phyloP scores from a whole-genome alignment of 352 stramenopile species.

The Ochromonadaceae sp. region DNA sequence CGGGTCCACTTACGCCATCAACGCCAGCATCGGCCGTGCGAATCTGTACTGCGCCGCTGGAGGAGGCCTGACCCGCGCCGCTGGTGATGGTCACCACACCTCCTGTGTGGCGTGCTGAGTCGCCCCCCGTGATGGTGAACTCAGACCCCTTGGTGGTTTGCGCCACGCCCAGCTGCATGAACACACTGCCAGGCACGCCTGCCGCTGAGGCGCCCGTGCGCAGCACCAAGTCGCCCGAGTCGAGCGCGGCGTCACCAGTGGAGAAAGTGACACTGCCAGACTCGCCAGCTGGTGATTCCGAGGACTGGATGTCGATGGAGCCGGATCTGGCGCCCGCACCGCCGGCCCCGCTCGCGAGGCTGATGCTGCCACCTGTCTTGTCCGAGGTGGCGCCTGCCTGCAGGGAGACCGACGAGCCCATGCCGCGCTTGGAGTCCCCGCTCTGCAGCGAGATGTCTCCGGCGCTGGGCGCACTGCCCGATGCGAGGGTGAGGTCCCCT shows the following conservation, averaged over 20 bases:
- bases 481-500: no score
- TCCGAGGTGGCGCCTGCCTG: slow-evolving; percentile 11
- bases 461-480: no score
- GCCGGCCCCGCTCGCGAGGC: slow-evolving; percentile 40
- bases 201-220: slow-evolving; percentile 42
- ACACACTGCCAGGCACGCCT: slow-evolving; percentile 43
- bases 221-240: slow-evolving; percentile 48
- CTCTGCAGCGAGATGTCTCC: no score
- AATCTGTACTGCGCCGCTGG: slow-evolving; percentile 37
- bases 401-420: slow-evolving; percentile 18
- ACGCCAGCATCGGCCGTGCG: slow-evolving; percentile 32
- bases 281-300: slow-evolving; percentile 37
- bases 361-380: slow-evolving; percentile 42
- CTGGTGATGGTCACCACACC: no score
- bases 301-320: slow-evolving; percentile 41
- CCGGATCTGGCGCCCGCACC: slow-evolving; percentile 42
- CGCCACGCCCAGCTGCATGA: slow-evolving; percentile 39
- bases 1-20: slow-evolving; percentile 22
- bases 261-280: slow-evolving; percentile 45
- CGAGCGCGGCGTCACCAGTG: slow-evolving; percentile 34
- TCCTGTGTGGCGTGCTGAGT: no score
- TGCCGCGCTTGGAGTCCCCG: slow-evolving; percentile 9
- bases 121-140: slow-evolving; percentile 36
- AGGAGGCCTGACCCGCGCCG: slow-evolving; percentile 24
- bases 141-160: slow-evolving; percentile 37